Evolutionary conservation across 768 basidiomycete species (phyloP).

Genomic region (Lyophyllum atratum): DNA sequence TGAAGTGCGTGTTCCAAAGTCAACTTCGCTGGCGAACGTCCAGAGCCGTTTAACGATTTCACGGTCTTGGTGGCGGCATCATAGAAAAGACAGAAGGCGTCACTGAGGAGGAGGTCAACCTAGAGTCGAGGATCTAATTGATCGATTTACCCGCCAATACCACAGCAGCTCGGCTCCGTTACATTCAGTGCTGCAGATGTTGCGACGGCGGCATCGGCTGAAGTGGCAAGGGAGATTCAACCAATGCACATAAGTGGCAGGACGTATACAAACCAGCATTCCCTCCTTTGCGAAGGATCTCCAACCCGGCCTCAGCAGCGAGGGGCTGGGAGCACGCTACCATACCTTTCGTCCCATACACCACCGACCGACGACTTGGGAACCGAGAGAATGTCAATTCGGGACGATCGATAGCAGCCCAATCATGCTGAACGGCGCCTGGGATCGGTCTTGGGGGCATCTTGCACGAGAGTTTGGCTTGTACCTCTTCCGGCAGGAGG

Average conservation of each 20-base stretch:
- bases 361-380: constrained; percentile 84
- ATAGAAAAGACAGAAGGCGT: constrained; percentile 93
- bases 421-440: constrained; percentile 29
- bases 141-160: constrained; percentile 82
- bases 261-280: constrained; percentile 73
- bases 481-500: not conserved
- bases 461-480: not conserved
- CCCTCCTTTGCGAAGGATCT: constrained; percentile 89
- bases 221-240: not conserved
- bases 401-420: constrained; percentile 67
- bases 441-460: not conserved
- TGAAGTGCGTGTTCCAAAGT: constrained; percentile 70
- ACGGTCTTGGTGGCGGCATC: constrained; percentile 81
- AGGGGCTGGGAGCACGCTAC: constrained; percentile 90
- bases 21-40: constrained; percentile 80
- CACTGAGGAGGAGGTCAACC: constrained; percentile 41
- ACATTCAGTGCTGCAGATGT: constrained; percentile 91
- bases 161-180: constrained; percentile 84
- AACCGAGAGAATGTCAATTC: constrained; percentile 70
- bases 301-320: constrained; percentile 88
- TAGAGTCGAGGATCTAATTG: constrained; percentile 12
- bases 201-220: constrained; percentile 94
- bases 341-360: constrained; percentile 85
- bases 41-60: constrained; percentile 91
- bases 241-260: not conserved